Conservation (phyloP, 306 rosid species). For the Pachyrhizus erosus region DNA sequence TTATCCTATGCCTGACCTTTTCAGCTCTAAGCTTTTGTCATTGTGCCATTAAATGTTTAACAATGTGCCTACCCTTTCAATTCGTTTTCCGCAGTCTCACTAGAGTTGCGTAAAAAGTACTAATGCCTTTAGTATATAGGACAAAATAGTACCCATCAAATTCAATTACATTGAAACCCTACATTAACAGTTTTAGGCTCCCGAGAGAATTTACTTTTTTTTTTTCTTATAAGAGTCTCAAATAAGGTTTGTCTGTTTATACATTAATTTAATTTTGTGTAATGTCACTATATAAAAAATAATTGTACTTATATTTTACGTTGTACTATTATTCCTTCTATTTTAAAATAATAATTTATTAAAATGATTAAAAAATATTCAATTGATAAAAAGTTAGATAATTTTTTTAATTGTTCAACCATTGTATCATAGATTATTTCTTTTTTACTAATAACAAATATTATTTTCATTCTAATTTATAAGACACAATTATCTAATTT, state of each 20-base stretch:
- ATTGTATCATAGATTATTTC: no score
- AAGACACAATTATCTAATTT: no score
- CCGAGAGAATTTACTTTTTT: not conserved
- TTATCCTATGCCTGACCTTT: constrained; percentile 20
- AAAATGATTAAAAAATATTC: no score
- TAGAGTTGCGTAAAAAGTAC: not conserved
- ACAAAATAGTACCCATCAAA: constrained; percentile 10
- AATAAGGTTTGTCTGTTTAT: not conserved
- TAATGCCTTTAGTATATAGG: not conserved
- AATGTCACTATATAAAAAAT: not conserved
- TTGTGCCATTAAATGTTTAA: constrained; percentile 17
- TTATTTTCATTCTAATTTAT: no score
- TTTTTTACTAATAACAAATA: no score
- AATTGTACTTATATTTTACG: not conserved
- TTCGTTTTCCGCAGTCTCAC: not conserved
- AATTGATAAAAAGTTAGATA: no score
- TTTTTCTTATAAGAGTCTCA: not conserved
- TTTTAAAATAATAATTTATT: no score
- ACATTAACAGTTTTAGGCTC: no score
- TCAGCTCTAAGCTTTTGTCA: not conserved
- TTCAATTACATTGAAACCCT: constrained; percentile 10
- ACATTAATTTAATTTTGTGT: not conserved
- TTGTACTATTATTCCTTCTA: no score
- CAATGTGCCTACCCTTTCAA: not conserved
- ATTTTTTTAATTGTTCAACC: no score